Percentiles rank a stretch among this genome's conserved stretches.
These are phyloP conservation scores for Hypoxylon sp. DNA, from an alignment of 2,329 filamentous ascomycete genomes.

Conservation along the genomic window DNA sequence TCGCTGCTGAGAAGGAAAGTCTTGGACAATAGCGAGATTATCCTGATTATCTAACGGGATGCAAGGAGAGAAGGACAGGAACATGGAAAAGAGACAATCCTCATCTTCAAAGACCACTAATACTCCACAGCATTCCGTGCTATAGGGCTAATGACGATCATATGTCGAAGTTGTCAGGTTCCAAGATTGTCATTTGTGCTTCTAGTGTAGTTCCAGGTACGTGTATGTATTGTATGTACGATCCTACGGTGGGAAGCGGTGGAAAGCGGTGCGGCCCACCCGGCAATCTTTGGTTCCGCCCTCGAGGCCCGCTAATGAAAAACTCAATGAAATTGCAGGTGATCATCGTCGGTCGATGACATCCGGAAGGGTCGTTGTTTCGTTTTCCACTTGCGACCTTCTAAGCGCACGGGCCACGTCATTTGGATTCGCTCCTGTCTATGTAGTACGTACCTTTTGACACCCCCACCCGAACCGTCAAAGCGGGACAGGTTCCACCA, in stretches of 20 bases:
- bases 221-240: not conserved
- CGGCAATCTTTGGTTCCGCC: constrained; percentile 4
- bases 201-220: not conserved
- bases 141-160: constrained; percentile 31
- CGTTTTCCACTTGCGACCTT: constrained; percentile 10
- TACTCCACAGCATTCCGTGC: constrained; percentile 16
- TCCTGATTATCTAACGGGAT: constrained; percentile 6
- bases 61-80: constrained; percentile 15
- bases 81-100: constrained; percentile 28
- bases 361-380: constrained; percentile 1
- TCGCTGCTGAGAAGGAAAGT: not conserved
- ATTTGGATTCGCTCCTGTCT: not conserved
- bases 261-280: constrained; percentile 7
- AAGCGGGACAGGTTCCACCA: no score
- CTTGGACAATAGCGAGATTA: constrained; percentile 2
- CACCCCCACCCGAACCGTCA: not conserved
- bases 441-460: not conserved
- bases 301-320: constrained; percentile 25
- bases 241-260: constrained; percentile 9
- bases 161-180: constrained; percentile 15
- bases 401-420: not conserved
- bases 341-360: constrained; percentile 1
- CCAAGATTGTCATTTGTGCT: not conserved
- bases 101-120: constrained; percentile 28
- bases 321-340: constrained; percentile 27